Evolutionary conservation across 441 rosid genomes (phyloP).

Genomic region (Corymbia citriodora): DNA sequence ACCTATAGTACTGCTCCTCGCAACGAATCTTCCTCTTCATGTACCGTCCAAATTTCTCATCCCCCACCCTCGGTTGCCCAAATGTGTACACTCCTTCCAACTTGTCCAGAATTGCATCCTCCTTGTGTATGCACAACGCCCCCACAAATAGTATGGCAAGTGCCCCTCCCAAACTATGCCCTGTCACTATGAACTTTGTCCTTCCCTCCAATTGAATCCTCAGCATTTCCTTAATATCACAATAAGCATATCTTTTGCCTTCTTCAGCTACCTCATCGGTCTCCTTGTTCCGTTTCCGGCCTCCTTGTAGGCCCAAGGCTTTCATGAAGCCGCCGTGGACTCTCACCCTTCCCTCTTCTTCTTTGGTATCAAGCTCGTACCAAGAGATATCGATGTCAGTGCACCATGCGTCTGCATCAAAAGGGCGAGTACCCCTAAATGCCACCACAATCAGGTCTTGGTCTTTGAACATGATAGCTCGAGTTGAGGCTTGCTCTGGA

Average conservation of each 20-base stretch:
- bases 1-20: neutral
- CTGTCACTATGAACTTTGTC: neutral
- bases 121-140: neutral
- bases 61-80: constrained; percentile 1
- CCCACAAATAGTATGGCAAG: neutral
- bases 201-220: neutral
- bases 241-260: neutral
- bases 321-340: constrained; percentile 53
- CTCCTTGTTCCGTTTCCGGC: constrained; percentile 27
- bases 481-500: constrained; percentile 29
- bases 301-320: constrained; percentile 42
- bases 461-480: constrained; percentile 31
- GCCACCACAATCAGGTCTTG: constrained; percentile 32
- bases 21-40: neutral
- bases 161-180: neutral
- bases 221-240: neutral
- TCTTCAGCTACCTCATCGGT: neutral
- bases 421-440: constrained; percentile 55
- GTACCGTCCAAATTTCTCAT: neutral
- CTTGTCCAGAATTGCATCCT: neutral
- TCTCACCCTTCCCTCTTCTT: constrained; percentile 8
- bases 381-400: constrained; percentile 51
- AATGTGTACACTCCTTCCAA: neutral
- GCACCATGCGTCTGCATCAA: constrained; percentile 49
- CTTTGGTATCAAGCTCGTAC: constrained; percentile 35